Evolutionary conservation across 768 basidiomycete species (phyloP).

Genomic region (Kwoniella europaea): DNA sequence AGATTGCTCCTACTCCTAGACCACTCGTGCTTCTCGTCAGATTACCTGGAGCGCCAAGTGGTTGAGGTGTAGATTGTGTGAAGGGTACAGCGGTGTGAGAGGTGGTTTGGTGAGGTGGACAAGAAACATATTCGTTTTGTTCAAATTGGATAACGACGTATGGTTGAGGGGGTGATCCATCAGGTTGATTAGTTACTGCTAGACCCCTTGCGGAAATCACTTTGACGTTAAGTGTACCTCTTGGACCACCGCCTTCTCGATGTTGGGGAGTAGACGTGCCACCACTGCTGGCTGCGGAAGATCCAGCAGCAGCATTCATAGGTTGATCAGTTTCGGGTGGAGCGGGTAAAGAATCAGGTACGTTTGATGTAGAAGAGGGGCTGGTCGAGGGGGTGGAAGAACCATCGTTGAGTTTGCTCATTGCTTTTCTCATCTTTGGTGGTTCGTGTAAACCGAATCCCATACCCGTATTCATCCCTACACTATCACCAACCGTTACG

Average conservation of each 20-base stretch:
- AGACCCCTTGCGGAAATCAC: constrained; percentile 88
- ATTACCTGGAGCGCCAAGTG: constrained; percentile 42
- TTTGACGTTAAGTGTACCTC: constrained; percentile 87
- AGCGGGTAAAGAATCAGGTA: background rate
- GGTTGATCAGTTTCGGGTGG: constrained; percentile 13
- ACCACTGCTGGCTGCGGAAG: background rate
- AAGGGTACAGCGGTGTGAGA: constrained; percentile 47
- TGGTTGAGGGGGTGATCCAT: constrained; percentile 56
- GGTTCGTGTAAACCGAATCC: constrained; percentile 57
- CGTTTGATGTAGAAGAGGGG: background rate
- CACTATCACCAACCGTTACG: constrained; percentile 51
- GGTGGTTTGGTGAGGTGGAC: constrained; percentile 59
- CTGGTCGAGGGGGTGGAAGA: background rate
- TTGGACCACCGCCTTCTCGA: constrained; percentile 39
- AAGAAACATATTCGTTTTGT: constrained; percentile 95
- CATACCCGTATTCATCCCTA: constrained; percentile 42
- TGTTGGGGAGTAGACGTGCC: constrained; percentile 23
- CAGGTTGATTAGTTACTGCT: constrained; percentile 69
- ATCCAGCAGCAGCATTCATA: background rate
- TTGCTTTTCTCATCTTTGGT: constrained; percentile 57
- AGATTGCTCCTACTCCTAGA: constrained; percentile 55
- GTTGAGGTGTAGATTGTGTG: constrained; percentile 51
- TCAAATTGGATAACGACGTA: constrained; percentile 99
- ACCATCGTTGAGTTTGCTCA: constrained; percentile 44
- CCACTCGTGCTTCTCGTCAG: constrained; percentile 44